Evolutionary conservation across 306 rosid species (phyloP), one percentile per base, ranked within the genome.

Genomic region (Quercus gilva): DNA sequence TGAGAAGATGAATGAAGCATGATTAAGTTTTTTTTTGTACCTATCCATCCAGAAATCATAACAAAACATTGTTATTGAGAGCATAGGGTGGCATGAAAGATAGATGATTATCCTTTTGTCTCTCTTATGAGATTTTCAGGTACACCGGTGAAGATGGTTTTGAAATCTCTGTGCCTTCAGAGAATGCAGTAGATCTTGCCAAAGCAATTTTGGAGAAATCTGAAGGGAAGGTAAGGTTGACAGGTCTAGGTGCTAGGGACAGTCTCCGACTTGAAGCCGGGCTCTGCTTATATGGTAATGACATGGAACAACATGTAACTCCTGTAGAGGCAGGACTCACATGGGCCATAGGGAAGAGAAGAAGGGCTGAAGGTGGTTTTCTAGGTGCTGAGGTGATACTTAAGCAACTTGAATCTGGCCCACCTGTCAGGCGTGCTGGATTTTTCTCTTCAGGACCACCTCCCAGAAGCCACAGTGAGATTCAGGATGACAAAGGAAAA

Each of bases 91-190:
- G 35, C 17, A 0, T 43, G 57, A 21, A 64, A 25, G 79, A 45
- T 74, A 7, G 60, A 70, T 79, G 78, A 78, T 31, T 55, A 28
- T 31, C 10, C 68, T n/a, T 37, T 8, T 20, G 26, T 52, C 33
- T 9, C 37, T 51, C 76, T 25, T 69, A 71, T 45, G 85, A 81
- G 79, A 71, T 31, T 83, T 75, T 83, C 88, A 96, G 99, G 84
- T 96, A 96, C 88, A 96, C 98, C 4, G 99, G 99, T 31, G 99
- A 96, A 84, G 99, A 96, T 86, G 99, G 99, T 77, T 96, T 96
- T 84, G 99, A 96, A 88, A 96, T 96, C 51, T 96, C 99, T 74
- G 96, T 96, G 67, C 98, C 98, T 49, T 92, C 97, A 1, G 99
- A 96, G 85, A 29, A 86, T 78, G 98, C 89, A 26, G 49, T 93